These are phyloP conservation scores for Beauveria pseudobassiana DNA, from an alignment of 2,329 filamentous ascomycete species.

Conservation along the genomic window DNA sequence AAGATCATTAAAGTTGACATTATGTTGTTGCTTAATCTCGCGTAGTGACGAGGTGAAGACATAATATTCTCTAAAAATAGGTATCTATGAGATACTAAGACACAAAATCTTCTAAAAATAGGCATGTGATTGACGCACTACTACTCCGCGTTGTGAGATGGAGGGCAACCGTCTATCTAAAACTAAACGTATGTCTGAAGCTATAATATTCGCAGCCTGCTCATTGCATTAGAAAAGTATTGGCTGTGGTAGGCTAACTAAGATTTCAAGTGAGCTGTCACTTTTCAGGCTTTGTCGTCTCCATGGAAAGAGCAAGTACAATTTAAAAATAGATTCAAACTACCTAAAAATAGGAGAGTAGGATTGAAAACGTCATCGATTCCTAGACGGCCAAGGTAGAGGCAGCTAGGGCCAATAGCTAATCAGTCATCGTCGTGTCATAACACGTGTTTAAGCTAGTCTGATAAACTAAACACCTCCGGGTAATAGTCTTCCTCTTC, in stretches of 20 bases:
- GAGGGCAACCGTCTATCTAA: background rate
- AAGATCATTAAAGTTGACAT: background rate
- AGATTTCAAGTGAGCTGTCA: background rate
- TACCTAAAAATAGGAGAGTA: background rate
- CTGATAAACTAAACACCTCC: background rate
- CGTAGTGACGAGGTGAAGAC: background rate
- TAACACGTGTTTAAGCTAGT: background rate
- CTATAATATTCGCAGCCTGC: background rate
- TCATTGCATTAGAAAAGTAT: background rate
- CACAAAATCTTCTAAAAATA: background rate
- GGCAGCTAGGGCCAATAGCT: background rate
- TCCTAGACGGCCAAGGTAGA: background rate
- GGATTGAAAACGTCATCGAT: background rate
- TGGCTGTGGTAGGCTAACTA: background rate
- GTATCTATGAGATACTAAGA: background rate
- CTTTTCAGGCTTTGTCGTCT: background rate
- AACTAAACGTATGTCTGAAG: background rate
- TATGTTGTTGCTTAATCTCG: background rate
- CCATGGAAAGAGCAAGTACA: background rate
- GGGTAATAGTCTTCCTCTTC: background rate
- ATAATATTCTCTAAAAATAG: background rate
- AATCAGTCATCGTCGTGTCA: background rate
- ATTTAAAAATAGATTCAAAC: background rate
- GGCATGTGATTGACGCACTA: background rate
- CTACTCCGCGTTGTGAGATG: background rate